Percentiles rank a stretch among this genome's conserved stretches.
phyloP scores from a whole-genome alignment of 345 rosid genomes.

The Citrus reticulata region DNA sequence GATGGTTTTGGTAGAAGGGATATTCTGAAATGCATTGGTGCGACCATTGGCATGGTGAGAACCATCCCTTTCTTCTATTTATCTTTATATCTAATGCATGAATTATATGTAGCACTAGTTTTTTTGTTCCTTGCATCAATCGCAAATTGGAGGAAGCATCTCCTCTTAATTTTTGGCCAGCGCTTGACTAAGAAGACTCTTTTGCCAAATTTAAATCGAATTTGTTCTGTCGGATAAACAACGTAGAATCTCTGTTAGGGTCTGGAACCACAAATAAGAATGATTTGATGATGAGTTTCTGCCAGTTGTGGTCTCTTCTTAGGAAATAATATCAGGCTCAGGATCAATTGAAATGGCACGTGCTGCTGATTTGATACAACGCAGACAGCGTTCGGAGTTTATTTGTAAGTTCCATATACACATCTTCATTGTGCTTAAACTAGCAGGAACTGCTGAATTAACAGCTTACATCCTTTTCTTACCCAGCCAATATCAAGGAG shows the following conservation, averaged over 20 bases:
- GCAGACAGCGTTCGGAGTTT: conserved; percentile 85
- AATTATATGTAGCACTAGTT: too few species aligned
- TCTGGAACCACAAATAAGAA: background rate
- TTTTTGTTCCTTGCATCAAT: too few species aligned
- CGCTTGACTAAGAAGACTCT: background rate
- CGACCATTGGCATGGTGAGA: conserved; percentile 62
- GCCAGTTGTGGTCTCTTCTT: conserved; percentile 50
- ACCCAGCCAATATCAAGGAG: conserved; percentile 59
- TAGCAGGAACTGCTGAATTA: conserved; percentile 1
- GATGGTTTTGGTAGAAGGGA: conserved; percentile 50
- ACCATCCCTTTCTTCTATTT: background rate
- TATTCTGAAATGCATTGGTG: conserved; percentile 51
- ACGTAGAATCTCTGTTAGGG: too few species aligned
- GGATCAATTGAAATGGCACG: conserved; percentile 52
- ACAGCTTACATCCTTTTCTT: conserved; percentile 6
- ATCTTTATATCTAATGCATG: background rate
- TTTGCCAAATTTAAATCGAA: background rate
- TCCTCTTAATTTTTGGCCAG: too few species aligned
- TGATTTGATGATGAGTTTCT: conserved; percentile 54
- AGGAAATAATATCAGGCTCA: conserved; percentile 68
- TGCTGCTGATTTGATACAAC: conserved; percentile 91
- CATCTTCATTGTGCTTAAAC: background rate
- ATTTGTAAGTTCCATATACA: conserved; percentile 44
- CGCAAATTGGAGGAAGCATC: too few species aligned
- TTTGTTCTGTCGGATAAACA: background rate